Percentiles rank a stretch among this genome's conserved stretches.
These are phyloP conservation scores for Plasmopara halstedii DNA, from an alignment of 352 stramenopile species.

Conservation along the genomic window DNA sequence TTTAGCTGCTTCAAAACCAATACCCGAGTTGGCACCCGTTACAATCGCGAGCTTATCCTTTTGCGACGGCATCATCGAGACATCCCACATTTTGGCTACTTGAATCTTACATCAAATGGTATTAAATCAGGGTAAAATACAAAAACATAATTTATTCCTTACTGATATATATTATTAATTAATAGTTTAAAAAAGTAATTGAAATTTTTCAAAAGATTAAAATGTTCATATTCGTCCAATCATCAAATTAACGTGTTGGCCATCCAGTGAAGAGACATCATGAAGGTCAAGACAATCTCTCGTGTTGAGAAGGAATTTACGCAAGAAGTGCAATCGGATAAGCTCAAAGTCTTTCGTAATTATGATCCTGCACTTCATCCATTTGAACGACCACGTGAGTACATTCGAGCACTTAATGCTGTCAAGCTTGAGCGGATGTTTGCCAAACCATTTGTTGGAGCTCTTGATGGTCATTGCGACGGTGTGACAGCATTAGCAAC, in stretches of 20 bases:
- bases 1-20: slow-evolving; percentile 61
- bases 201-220: too few relatives aligned
- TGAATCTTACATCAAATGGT: background rate
- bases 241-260: slow-evolving; percentile 3
- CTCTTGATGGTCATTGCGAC: slow-evolving; percentile 96
- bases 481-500: slow-evolving; percentile 90
- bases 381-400: slow-evolving; percentile 90
- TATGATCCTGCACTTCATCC: slow-evolving; percentile 93
- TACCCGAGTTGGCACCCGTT: slow-evolving; percentile 66
- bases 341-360: slow-evolving; percentile 95
- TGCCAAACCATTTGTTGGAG: slow-evolving; percentile 96
- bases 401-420: slow-evolving; percentile 94
- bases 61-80: slow-evolving; percentile 23
- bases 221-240: slow-evolving; percentile 7
- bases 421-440: slow-evolving; percentile 99
- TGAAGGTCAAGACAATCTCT: slow-evolving; percentile 99
- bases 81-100: slow-evolving; percentile 13
- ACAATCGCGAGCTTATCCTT: slow-evolving; percentile 60
- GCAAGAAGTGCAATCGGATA: slow-evolving; percentile 89
- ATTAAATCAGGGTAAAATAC: too few relatives aligned
- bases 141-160: too few relatives aligned
- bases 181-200: too few relatives aligned
- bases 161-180: too few relatives aligned
- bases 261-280: slow-evolving; percentile 41
- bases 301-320: slow-evolving; percentile 92